Evolutionary conservation across 1,284 basidiomycete genomes (phyloP), one percentile per base, ranked within the genome.

Genomic region (Porodaedalea pini): DNA sequence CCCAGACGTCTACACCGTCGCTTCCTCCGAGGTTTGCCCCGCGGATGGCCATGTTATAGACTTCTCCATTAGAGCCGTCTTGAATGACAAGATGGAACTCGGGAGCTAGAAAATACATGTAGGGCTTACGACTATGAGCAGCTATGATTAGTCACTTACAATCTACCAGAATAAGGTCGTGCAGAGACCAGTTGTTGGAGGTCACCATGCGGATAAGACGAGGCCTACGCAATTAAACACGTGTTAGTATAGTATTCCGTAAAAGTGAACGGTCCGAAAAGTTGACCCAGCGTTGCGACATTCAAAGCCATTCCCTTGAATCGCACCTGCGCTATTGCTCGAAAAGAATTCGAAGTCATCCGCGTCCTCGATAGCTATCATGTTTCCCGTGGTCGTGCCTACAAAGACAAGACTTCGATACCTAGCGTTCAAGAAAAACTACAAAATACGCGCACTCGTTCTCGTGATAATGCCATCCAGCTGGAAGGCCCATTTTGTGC

Each of bases 291-390:
- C 65, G 50, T 73, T 73, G n/a, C 71, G 67, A 47, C 62, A 65
- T 44, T 69, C 65, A 56, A 70, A 71, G 8, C 70, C 71, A 43
- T 61, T 58, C 2, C 70, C 71, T 58, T 71, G 70, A 51, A 73
- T 70, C 5, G 67, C 70, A n/a, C 72, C 72, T 0, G 68, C 67
- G 44, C 70, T 69, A 57, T 67, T 73, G 48, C 67, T 67, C 25
- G 70, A 72, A 59, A 67, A 73, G 56, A 73, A 66, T 59, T 73
- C 72, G 53, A 73, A 71, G 63, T 73, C 70, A 48, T 69, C 64
- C 23, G 71, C 70, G 48, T 70, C 70, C 50, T 68, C 48, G 17
- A 71, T 65, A 15, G 63, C 64, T 31, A 71, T 67, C 70, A 71
- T 71, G 56, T 71, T 67, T 3, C 69, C 70, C 19, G 61, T 60